Evolutionary conservation across 148 eudicot genomes (phyloP), one percentile per base, ranked within the genome.

Genomic region (Agrostemma githago): DNA sequence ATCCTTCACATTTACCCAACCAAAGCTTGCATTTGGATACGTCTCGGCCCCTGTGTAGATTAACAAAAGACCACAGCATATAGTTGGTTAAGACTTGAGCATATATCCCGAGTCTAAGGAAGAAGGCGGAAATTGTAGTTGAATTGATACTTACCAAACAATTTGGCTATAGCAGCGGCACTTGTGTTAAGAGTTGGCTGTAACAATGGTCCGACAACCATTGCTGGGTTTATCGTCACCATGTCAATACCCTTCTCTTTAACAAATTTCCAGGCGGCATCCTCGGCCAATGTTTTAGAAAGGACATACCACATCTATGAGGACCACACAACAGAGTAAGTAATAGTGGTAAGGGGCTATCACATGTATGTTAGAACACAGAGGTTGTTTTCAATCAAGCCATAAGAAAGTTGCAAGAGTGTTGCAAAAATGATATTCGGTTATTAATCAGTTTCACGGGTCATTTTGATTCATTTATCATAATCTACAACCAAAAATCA

Each of bases 201-300:
- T 20, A 87, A 68, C 48, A 83, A 38, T 26, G 90, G 85, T 66
- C 88, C 90, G 51, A 87, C 73, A 15, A 84, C 82, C 69, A 75
- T 71, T 1, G 79, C 86, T 19, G 88, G 88, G 68, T 85, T 77
- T 19, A 87, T 66, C 3, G 74, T 69, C 44, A 87, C 81, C 90
- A 87, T 68, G 42, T 87, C 85, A 20, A 85, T 70, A 34, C 84
- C 85, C 67, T 87, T 83, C 68, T 87, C 88, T 54, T 79, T 72
- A 17, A 78, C 83, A 74, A 83, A 85, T 63, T 83, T 82, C 79
- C 84, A 78, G 41, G 90, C 88, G 17, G 86, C 82, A 43, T 83
- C 81, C 73, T 85, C 88, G 5, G 88, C 90, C 86, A 87, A 77
- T 14, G 88, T 87, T 74, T 87, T 87, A 3, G 90, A 82, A 20